Evolutionary conservation across 768 basidiomycete genomes (phyloP).

Genomic region (Tylopilus balloui): DNA sequence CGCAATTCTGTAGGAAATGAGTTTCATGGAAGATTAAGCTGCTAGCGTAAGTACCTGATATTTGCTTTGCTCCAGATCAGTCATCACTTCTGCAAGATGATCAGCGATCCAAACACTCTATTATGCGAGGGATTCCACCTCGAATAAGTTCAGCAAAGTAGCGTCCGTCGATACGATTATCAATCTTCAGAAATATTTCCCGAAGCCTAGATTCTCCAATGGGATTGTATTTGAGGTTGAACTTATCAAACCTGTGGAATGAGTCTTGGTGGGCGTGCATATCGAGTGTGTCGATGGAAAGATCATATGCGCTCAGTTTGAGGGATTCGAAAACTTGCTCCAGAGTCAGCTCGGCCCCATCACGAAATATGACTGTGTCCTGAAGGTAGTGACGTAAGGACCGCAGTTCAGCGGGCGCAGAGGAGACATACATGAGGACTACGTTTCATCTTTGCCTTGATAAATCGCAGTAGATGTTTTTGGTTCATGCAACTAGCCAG

Average conservation of each 20-base stretch:
- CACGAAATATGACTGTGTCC: slow-evolving; percentile 96
- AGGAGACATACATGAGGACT: slow-evolving; percentile 58
- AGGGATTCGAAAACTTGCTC: slow-evolving; percentile 95
- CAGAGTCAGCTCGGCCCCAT: slow-evolving; percentile 82
- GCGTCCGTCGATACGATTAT: slow-evolving; percentile 87
- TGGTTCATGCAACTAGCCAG: slow-evolving; percentile 99
- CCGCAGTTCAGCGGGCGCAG: background rate
- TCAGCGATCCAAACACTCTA: background rate
- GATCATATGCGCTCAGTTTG: slow-evolving; percentile 91
- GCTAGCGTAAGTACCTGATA: slow-evolving; percentile 65
- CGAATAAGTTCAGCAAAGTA: slow-evolving; percentile 94
- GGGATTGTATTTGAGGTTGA: slow-evolving; percentile 96
- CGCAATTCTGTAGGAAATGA: slow-evolving; percentile 62
- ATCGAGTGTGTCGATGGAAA: slow-evolving; percentile 97
- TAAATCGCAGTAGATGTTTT: slow-evolving; percentile 96
- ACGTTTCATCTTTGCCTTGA: slow-evolving; percentile 97
- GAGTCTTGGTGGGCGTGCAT: slow-evolving; percentile 99
- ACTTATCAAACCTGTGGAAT: slow-evolving; percentile 98
- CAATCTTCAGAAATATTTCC: slow-evolving; percentile 98
- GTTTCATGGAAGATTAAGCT: background rate
- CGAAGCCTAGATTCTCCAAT: slow-evolving; percentile 91
- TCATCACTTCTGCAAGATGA: slow-evolving; percentile 75
- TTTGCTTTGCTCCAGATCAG: slow-evolving; percentile 96
- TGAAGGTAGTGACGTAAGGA: slow-evolving; percentile 29
- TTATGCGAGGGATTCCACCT: slow-evolving; percentile 43